Evolutionary conservation across 208 protist species (phyloP).

Genomic region (Wallacemonas sp.): DNA sequence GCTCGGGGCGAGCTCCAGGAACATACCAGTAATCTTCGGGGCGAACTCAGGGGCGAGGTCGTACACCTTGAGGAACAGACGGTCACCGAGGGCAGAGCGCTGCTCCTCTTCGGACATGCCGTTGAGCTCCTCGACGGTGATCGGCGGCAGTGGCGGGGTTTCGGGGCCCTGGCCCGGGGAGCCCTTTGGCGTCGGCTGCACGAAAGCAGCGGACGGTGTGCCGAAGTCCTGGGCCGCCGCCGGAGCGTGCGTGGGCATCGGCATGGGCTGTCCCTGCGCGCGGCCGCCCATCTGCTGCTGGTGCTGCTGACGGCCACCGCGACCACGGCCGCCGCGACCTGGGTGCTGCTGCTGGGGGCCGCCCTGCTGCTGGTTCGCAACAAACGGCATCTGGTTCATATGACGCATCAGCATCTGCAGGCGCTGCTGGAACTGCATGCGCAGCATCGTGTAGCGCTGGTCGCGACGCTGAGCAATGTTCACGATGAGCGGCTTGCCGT

Average conservation of each 20-base stretch:
- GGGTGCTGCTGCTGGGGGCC: conserved; percentile 23
- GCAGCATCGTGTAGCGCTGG: conserved; percentile 94
- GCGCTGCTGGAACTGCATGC: conserved; percentile 93
- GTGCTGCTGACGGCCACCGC: conserved; percentile 26
- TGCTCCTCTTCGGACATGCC: conserved; percentile 88
- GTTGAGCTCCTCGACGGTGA: conserved; percentile 79
- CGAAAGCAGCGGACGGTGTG: conserved; percentile 47
- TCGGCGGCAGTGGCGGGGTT: conserved; percentile 82
- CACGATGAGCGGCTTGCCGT: conserved; percentile 98
- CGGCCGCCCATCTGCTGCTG: conserved; percentile 26
- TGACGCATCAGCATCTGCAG: conserved; percentile 87
- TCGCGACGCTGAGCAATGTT: conserved; percentile 97
- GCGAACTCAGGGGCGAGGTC: conserved; percentile 81
- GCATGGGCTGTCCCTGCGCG: conserved; percentile 22
- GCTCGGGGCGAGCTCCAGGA: conserved; percentile 80
- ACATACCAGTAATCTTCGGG: conserved; percentile 90
- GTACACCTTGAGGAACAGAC: conserved; percentile 88
- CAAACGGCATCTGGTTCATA: conserved; percentile 57
- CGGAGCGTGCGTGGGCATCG: conserved; percentile 17
- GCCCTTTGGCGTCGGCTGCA: conserved; percentile 57
- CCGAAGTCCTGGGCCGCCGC: conserved; percentile 44
- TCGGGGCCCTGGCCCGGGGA: conserved; percentile 63
- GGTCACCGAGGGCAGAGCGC: conserved; percentile 89
- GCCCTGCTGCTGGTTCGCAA: conserved; percentile 33
- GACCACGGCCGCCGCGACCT: conserved; percentile 36